Percentiles rank a stretch among this genome's conserved stretches.
These are phyloP conservation scores for Mycena alexandri DNA, from an alignment of 768 basidiomycete genomes.

Conservation along the genomic window DNA sequence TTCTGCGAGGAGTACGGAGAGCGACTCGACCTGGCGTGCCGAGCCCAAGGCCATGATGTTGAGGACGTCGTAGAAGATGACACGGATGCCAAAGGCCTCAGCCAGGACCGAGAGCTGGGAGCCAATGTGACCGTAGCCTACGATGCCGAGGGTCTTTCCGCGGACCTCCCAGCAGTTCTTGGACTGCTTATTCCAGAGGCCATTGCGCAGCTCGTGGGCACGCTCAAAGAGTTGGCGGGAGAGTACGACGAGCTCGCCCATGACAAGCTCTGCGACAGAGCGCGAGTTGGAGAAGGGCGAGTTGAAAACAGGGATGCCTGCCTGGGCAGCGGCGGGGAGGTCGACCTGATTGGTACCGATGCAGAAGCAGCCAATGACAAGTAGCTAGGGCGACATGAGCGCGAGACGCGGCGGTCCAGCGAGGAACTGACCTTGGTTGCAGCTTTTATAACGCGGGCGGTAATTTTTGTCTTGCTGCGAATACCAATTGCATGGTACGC, in stretches of 20 bases:
- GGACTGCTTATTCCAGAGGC: conserved; percentile 98
- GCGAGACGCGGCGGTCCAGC: neutral
- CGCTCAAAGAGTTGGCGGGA: conserved; percentile 96
- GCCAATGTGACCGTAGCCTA: conserved; percentile 99
- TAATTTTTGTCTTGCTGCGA: conserved; percentile 97
- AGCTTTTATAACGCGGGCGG: conserved; percentile 87
- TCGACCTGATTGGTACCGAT: conserved; percentile 99
- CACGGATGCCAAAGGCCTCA: conserved; percentile 95
- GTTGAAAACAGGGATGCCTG: conserved; percentile 98
- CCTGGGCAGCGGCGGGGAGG: conserved; percentile 81
- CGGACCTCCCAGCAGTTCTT: conserved; percentile 98
- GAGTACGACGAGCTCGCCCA: conserved; percentile 92
- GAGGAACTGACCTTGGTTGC: conserved; percentile 77
- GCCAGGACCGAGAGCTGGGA: conserved; percentile 96
- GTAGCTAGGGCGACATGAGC: conserved; percentile 68
- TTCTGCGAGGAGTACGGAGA: conserved; percentile 77
- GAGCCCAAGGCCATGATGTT: conserved; percentile 98
- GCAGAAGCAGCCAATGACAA: conserved; percentile 98
- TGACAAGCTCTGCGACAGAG: conserved; percentile 97
- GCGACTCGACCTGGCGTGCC: conserved; percentile 89
- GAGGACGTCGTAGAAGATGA: conserved; percentile 94
- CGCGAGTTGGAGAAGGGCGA: conserved; percentile 99
- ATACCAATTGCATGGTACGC: conserved; percentile 96
- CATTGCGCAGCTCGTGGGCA: conserved; percentile 85
- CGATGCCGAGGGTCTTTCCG: conserved; percentile 97